Evolutionary conservation across 495 filamentous ascomycete genomes (phyloP).

Genomic region (Aspergillus wentii): DNA sequence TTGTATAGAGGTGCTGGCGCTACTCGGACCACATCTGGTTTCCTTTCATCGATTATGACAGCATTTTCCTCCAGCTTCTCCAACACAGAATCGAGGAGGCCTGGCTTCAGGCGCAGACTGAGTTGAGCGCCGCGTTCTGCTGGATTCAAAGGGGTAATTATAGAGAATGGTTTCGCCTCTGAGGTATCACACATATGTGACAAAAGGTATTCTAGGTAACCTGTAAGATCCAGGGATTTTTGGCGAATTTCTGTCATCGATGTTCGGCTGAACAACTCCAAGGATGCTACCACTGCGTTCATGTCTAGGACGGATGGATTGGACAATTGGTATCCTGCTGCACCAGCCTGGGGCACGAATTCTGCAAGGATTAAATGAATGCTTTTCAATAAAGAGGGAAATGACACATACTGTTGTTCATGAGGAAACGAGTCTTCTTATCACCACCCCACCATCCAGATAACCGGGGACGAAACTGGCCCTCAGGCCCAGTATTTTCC

Average conservation of each 20-base stretch:
- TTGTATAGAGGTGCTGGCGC: constrained; percentile 92
- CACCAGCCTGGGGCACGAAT: constrained; percentile 67
- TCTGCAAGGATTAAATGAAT: constrained; percentile 18
- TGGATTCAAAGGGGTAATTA: constrained; percentile 76
- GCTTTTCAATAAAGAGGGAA: neutral
- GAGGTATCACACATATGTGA: constrained; percentile 30
- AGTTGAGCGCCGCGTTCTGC: constrained; percentile 80
- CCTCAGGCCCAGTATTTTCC: constrained; percentile 24
- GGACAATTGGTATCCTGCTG: constrained; percentile 57
- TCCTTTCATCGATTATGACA: constrained; percentile 83
- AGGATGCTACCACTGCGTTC: constrained; percentile 64
- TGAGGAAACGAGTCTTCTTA: constrained; percentile 69
- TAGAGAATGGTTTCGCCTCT: constrained; percentile 52
- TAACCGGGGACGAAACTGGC: constrained; percentile 51
- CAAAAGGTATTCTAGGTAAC: constrained; percentile 68
- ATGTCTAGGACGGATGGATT: constrained; percentile 60
- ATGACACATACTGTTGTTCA: constrained; percentile 61
- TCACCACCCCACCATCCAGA: constrained; percentile 91
- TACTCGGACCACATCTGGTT: constrained; percentile 87
- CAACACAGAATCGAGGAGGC: constrained; percentile 67
- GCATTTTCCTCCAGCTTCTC: constrained; percentile 60
- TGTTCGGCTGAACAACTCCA: constrained; percentile 74
- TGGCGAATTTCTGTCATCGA: constrained; percentile 63
- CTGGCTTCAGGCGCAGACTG: constrained; percentile 63
- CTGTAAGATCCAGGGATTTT: constrained; percentile 73